Evolutionary conservation across 208 protist genomes (phyloP).

Genomic region (Trypanosomatidae sp.): DNA sequence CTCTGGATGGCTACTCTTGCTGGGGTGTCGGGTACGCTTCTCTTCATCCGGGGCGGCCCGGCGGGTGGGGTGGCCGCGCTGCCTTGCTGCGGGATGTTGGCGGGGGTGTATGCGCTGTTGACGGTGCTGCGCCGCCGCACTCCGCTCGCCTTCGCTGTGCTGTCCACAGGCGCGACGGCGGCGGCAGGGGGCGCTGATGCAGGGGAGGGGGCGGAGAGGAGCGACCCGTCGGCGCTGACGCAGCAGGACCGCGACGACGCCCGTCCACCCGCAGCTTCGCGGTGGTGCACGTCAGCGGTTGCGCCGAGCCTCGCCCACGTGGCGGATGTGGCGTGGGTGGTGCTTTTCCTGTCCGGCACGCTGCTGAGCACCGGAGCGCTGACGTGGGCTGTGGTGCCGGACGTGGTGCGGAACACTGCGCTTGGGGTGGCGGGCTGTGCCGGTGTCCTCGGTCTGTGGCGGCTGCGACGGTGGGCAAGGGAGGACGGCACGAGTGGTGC

Average conservation of each 20-base stretch:
- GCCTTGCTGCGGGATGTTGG: conserved; percentile 18
- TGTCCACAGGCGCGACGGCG: not conserved
- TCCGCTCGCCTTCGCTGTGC: conserved; percentile 12
- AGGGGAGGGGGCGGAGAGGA: not conserved
- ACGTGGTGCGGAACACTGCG: not conserved
- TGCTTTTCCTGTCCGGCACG: conserved; percentile 7
- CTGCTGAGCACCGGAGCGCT: conserved; percentile 21
- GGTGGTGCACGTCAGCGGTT: conserved; percentile 26
- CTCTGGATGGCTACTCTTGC: conserved; percentile 29
- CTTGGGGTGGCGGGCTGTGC: not conserved
- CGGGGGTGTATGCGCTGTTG: conserved; percentile 23
- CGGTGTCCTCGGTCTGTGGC: not conserved
- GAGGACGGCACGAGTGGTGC: conserved; percentile 4
- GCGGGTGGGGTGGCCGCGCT: conserved; percentile 19
- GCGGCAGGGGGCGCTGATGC: not conserved
- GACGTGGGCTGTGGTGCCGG: conserved; percentile 15
- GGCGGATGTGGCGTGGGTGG: conserved; percentile 27
- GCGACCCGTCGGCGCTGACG: not conserved
- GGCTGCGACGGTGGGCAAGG: conserved; percentile 2
- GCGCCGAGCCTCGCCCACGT: conserved; percentile 27
- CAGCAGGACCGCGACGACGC: conserved; percentile 20
- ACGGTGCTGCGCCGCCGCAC: conserved; percentile 7
- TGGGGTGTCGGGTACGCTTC: conserved; percentile 7
- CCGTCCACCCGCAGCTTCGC: conserved; percentile 23
- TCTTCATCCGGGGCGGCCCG: conserved; percentile 23